A percentile compares a stretch with the other conserved stretches of the same genome.
Evolutionary conservation across 768 basidiomycete genomes (phyloP).

Genomic region (Cubamyces sp.): DNA sequence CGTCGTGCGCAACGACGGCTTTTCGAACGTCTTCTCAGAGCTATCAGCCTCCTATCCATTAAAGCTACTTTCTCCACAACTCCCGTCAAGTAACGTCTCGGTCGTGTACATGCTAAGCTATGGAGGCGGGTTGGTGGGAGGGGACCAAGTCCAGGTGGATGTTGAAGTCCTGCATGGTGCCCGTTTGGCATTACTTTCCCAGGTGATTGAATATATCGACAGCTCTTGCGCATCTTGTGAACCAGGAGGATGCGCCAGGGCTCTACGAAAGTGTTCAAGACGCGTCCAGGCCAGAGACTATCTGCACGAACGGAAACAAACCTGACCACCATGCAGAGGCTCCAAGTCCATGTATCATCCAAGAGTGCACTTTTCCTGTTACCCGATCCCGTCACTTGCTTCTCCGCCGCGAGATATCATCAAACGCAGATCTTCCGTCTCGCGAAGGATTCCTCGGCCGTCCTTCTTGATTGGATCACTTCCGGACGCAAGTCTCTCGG

Average conservation of each 20-base stretch:
- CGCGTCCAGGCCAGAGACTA: conserved; percentile 61
- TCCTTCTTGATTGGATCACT: conserved; percentile 91
- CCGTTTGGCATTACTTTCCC: conserved; percentile 77
- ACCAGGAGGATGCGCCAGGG: conserved; percentile 53
- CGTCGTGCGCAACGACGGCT: conserved; percentile 53
- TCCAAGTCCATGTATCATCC: conserved; percentile 58
- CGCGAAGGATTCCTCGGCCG: conserved; percentile 58
- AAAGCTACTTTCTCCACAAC: conserved; percentile 80
- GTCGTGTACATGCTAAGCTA: conserved; percentile 84
- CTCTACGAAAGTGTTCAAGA: conserved; percentile 94
- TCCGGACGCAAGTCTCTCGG: conserved; percentile 82
- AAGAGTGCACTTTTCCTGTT: conserved; percentile 73
- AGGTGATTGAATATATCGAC: conserved; percentile 49
- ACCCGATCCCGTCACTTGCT: conserved; percentile 94
- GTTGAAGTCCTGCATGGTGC: conserved; percentile 61
- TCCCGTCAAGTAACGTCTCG: conserved; percentile 53
- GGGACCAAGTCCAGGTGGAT: conserved; percentile 71
- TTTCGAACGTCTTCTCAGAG: conserved; percentile 67
- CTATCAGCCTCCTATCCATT: conserved; percentile 84
- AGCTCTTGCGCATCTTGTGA: background rate
- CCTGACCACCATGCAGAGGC: conserved; percentile 60
- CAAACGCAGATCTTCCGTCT: conserved; percentile 84
- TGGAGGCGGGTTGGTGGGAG: conserved; percentile 90
- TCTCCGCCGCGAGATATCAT: conserved; percentile 78
- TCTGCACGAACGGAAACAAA: conserved; percentile 37